Evolutionary conservation across 371 early-diverging fungal species (phyloP), one percentile per base, ranked within the genome.

Genomic region (Dentiscutata heterogama): DNA sequence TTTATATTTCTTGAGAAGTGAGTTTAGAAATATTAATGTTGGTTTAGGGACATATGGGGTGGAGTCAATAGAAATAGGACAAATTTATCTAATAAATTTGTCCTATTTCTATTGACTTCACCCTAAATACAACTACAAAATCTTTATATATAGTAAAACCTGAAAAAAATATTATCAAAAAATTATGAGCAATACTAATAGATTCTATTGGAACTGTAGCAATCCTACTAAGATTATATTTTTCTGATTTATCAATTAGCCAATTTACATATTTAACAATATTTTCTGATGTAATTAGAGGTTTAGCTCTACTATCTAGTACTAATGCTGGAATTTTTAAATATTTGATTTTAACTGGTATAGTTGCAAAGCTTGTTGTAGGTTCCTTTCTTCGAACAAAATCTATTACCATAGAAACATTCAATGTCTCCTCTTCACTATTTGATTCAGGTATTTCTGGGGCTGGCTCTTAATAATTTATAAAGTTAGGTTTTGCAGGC

Each of bases 361-460:
- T 51, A 51, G 51, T 51, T 51, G 16, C 51, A 51, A 51, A 2
- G 16, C 51, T 51, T 51, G 51, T 51, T 0, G 10, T 51, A 51
- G 51, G 51, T 51, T 51, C 51, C 42, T 31, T 42, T 2, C 25
- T 14, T 5, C 20, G 14, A 25, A 77, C 64, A 18, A 77, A 77
- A 20, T 77, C 61, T 39, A 77, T 77, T n/a, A 46, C 64, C 64
- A 77, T 77, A 61, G 77, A 50, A 77, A 63, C 46, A 27, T 77
- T 4, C 18, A 77, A 16, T 2, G n/a, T 35, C 22, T 68, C 68
- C 22, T 68, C 68, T 20, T 29, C 27, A 2, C 35, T 31, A 27
- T 65, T 8, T 39, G 35, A 39, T 0, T 31, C 18, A 18, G 35
- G 68, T 31, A 67, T 67, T 39, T 67, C 16, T 31, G 35, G 13